phyloP scores from a whole-genome alignment of 2,329 filamentous ascomycete species.

The Pseudocercospora crystallina region DNA sequence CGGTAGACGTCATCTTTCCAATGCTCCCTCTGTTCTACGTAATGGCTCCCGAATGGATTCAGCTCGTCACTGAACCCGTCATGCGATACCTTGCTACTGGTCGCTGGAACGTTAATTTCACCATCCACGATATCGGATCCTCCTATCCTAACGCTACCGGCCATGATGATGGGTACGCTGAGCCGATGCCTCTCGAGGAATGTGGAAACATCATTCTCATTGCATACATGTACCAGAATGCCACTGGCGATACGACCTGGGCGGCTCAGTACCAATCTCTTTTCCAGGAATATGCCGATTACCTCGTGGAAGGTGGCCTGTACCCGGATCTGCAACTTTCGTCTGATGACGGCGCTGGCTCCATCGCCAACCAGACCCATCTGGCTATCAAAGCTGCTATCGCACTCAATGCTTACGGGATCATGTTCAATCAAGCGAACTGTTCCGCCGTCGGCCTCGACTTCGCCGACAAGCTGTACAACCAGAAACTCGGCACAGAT shows the following conservation, averaged over 20 bases:
- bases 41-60: constrained; percentile 21
- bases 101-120: constrained; percentile 19
- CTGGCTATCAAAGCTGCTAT: constrained; percentile 50
- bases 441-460: constrained; percentile 40
- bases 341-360: constrained; percentile 33
- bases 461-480: constrained; percentile 43
- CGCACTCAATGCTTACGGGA: constrained; percentile 47
- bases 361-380: constrained; percentile 45
- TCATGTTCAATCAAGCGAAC: constrained; percentile 37
- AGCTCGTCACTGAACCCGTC: not conserved
- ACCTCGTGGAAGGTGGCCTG: constrained; percentile 53
- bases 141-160: constrained; percentile 32
- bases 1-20: constrained; percentile 33
- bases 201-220: constrained; percentile 29
- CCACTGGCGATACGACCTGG: constrained; percentile 55
- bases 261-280: constrained; percentile 57
- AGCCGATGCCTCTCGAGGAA: constrained; percentile 29
- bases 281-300: constrained; percentile 52
- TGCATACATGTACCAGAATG: constrained; percentile 42
- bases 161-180: constrained; percentile 42
- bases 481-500: constrained; percentile 44
- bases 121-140: constrained; percentile 30
- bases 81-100: constrained; percentile 19
- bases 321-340: constrained; percentile 53
- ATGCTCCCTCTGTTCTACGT: constrained; percentile 29